A percentile compares a stretch with the other conserved stretches of the same genome.
Conservation (phyloP, 345 rosid genomes). For the Acer yangbiense region DNA sequence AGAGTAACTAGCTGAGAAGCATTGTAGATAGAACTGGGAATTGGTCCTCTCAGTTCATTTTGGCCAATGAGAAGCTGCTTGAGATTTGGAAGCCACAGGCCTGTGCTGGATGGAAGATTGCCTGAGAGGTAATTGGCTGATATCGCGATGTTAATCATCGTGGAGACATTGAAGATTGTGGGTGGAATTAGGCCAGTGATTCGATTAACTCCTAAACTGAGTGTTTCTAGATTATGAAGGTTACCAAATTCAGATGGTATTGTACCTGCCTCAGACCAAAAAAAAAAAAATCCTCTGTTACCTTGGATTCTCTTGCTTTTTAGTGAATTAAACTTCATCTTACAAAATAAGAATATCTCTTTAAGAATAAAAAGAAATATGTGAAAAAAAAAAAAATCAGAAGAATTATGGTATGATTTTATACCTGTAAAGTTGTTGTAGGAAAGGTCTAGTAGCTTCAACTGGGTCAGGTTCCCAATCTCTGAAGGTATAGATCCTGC, state of each 20-base stretch:
- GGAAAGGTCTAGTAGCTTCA: neutral
- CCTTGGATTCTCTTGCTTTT: too few species aligned
- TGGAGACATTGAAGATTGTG: slow-evolving; percentile 21
- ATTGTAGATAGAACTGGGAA: slow-evolving; percentile 12
- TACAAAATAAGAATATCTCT: too few species aligned
- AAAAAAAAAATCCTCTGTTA: too few species aligned
- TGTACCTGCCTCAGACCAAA: too few species aligned
- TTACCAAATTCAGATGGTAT: too few species aligned
- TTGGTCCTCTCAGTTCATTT: neutral
- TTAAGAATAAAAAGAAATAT: too few species aligned
- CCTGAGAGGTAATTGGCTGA: slow-evolving; percentile 8
- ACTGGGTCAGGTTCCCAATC: slow-evolving; percentile 13
- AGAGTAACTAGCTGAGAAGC: neutral
- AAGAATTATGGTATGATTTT: neutral
- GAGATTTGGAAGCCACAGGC: neutral
- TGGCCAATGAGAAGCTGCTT: neutral
- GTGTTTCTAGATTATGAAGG: too few species aligned
- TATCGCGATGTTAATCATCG: neutral
- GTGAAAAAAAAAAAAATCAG: neutral
- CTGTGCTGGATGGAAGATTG: slow-evolving; percentile 13
- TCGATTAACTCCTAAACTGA: too few species aligned
- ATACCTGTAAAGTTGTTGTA: slow-evolving; percentile 13
- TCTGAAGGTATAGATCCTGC: slow-evolving; percentile 21
- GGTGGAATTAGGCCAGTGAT: slow-evolving; percentile 4
- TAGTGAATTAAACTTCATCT: too few species aligned